These are phyloP conservation scores for Lupinus albus DNA, from an alignment of 306 rosid species.

Conservation along the genomic window DNA sequence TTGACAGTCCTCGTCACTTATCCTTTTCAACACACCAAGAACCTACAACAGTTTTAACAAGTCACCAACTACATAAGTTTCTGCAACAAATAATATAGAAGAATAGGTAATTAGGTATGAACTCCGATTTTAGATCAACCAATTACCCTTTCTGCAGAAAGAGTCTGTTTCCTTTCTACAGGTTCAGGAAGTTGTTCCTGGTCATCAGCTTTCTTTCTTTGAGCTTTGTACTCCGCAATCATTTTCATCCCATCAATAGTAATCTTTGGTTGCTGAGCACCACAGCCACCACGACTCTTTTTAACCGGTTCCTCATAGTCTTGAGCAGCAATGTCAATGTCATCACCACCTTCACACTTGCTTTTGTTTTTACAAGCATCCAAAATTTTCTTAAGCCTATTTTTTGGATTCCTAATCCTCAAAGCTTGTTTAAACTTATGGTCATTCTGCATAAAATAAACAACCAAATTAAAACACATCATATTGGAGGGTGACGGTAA, in stretches of 20 bases:
- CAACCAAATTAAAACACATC: slow-evolving; percentile 24
- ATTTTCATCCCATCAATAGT: slow-evolving; percentile 92
- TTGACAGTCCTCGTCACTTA: slow-evolving; percentile 90
- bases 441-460: slow-evolving; percentile 62
- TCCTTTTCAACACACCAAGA: slow-evolving; percentile 87
- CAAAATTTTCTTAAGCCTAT: slow-evolving; percentile 73
- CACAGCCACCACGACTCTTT: slow-evolving; percentile 96
- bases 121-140: slow-evolving; percentile 33
- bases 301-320: slow-evolving; percentile 75
- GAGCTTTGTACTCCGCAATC: slow-evolving; percentile 84
- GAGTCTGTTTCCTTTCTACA: slow-evolving; percentile 94
- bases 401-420: slow-evolving; percentile 83
- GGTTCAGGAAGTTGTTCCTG: slow-evolving; percentile 98
- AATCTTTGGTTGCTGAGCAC: slow-evolving; percentile 98
- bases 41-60: slow-evolving; percentile 58
- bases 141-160: slow-evolving; percentile 87
- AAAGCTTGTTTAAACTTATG: slow-evolving; percentile 90
- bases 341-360: slow-evolving; percentile 99
- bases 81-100: slow-evolving; percentile 21
- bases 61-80: slow-evolving; percentile 30
- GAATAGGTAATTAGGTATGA: slow-evolving; percentile 8
- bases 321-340: slow-evolving; percentile 69
- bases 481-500: no score
- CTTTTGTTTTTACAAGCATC: slow-evolving; percentile 91
- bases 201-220: slow-evolving; percentile 90